phyloP scores from a whole-genome alignment of 1,139 yeast genomes.

The Arxiozyma slooffiae region DNA sequence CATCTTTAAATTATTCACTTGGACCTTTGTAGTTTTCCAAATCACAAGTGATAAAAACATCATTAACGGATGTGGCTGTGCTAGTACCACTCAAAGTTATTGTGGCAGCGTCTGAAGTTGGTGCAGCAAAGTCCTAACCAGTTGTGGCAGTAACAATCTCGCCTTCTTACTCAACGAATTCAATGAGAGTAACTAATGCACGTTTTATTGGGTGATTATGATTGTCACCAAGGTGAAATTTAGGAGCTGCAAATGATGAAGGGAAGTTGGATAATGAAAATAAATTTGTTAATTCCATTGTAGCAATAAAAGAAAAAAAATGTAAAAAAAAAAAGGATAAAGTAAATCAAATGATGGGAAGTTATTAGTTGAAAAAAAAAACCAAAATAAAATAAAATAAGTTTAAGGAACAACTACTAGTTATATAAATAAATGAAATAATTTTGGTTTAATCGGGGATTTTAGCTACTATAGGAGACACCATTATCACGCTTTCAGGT shows the following conservation, averaged over 20 bases:
- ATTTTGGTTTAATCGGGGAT: constrained; percentile 49
- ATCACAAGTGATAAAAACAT: constrained; percentile 11
- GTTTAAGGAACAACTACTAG: constrained; percentile 1
- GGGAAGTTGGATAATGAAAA: constrained; percentile 10
- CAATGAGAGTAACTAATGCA: constrained; percentile 47
- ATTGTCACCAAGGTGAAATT: constrained; percentile 41
- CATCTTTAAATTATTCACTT: constrained; percentile 57
- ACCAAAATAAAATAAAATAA: neutral
- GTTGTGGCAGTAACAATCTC: constrained; percentile 17
- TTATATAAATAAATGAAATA: neutral
- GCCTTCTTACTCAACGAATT: constrained; percentile 36
- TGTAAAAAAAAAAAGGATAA: neutral
- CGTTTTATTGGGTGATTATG: constrained; percentile 37
- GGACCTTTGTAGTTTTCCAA: constrained; percentile 3
- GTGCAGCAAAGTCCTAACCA: constrained; percentile 15
- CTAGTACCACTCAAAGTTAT: constrained; percentile 4
- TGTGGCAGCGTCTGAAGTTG: constrained; percentile 13
- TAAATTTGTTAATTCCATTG: constrained; percentile 18
- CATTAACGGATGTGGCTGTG: constrained; percentile 11
- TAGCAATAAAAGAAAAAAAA: neutral
- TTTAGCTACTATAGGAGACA: constrained; percentile 80
- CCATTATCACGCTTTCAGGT: constrained; percentile 94
- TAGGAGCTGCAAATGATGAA: constrained; percentile 26
- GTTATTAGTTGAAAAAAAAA: neutral
- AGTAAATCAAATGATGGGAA: neutral